Base-by-base conservation (phyloP, 2,329 filamentous ascomycete species). In the Aspergillus felis region DNA sequence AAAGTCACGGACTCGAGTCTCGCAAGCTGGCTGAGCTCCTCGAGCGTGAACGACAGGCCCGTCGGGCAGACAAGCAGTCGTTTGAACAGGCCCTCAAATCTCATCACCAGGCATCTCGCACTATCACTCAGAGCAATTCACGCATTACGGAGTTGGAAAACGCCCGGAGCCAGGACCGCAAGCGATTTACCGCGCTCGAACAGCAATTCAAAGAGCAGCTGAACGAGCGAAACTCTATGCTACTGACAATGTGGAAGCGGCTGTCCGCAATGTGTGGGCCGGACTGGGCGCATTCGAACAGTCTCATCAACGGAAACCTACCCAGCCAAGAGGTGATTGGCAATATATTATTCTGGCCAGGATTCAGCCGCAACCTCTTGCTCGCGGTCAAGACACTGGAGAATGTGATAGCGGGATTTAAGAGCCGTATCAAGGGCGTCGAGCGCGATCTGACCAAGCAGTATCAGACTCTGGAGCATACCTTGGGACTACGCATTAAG, bases 251-350 rank as follows among this genome's bases (percentile, higher is more conserved):
- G 4, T 99, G 94, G 94, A 93, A 93, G 61, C 85, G 90, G 49
- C 82, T 99, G 8, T 92, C 91, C 3, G 82, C 85, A 0, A 82
- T 97, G 47, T 97, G 94, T 67, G 94, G 94, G 10, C 84, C 86
- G 0, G 94, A 97, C 69, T 99, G 94, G 93, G 86, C 90, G 4
- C 90, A 96, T 72, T 87, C 88, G 67, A 92, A 97, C 73, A 89
- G 88, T 56, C 84, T 96, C 25, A 90, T 97, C 69, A 93, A 94
- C 67, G 91, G 92, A 22, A 90, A 93, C 58, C 78, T 96, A 6
- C 91, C 92, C 0, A 91, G 89, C 12, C 82, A 95, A 35, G 93
- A 97, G 68, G 87, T 92, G 14, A 89, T 99, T 60, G 86, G 87
- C 1, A 92, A 87, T 51, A 91, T 94, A 75, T 82, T 97, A 4